A percentile compares a stretch with the other conserved stretches of the same genome.
Conservation (phyloP, 202 grass and related monocot genomes). For the Thinopyrum obtusiflorum region DNA sequence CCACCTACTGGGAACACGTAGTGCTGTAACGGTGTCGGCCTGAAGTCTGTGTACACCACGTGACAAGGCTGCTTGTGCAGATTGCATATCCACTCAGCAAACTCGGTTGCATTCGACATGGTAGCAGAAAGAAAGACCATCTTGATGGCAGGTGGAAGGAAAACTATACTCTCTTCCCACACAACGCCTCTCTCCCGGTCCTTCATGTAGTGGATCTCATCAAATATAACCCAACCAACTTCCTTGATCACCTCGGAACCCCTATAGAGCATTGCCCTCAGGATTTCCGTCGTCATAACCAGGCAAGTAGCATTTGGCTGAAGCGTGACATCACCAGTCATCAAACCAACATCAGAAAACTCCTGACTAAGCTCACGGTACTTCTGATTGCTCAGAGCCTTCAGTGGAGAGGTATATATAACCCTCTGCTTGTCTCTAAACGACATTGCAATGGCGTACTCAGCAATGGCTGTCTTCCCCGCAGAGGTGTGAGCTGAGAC, state of each 20-base stretch:
- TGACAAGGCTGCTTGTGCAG: conserved; percentile 95
- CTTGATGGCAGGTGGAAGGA: conserved; percentile 94
- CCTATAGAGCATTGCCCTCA: conserved; percentile 95
- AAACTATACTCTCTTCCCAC: conserved; percentile 98
- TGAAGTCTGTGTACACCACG: conserved; percentile 97
- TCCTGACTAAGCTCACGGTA: conserved; percentile 90
- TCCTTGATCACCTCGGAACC: conserved; percentile 98
- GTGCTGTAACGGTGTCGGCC: conserved; percentile 93
- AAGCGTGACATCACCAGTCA: conserved; percentile 96
- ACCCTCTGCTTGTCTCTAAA: conserved; percentile 96
- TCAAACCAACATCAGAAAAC: conserved; percentile 88
- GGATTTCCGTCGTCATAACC: conserved; percentile 97
- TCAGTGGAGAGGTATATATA: conserved; percentile 90
- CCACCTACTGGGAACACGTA: conserved; percentile 92
- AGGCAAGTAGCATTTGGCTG: conserved; percentile 89
- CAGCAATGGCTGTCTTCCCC: conserved; percentile 85
- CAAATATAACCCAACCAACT: conserved; percentile 98
- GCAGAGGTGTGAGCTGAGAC: conserved; percentile 96
- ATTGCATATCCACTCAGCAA: conserved; percentile 98
- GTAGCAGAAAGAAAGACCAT: conserved; percentile 98
- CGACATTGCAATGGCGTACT: conserved; percentile 95
- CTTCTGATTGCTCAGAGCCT: conserved; percentile 99
- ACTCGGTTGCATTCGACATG: conserved; percentile 97
- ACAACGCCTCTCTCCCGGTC: conserved; percentile 92
- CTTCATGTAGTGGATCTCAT: conserved; percentile 99